Evolutionary conservation across 2,329 filamentous ascomycete genomes (phyloP).

Genomic region (Fusarium irregulare): DNA sequence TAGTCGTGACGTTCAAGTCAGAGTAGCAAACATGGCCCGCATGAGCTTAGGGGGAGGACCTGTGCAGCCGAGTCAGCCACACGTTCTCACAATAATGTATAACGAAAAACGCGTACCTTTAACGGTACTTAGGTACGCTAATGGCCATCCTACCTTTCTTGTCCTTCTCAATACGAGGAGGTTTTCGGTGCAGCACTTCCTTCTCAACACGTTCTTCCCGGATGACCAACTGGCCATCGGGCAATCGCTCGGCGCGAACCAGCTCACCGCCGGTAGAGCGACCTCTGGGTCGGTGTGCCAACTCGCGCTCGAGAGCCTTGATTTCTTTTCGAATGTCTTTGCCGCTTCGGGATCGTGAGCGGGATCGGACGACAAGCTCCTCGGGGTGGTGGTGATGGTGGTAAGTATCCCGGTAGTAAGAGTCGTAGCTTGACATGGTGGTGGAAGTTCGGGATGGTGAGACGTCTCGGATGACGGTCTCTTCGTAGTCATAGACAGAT

Average conservation of each 20-base stretch:
- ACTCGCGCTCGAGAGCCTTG: slow-evolving; percentile 69
- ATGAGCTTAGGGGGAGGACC: slow-evolving; percentile 72
- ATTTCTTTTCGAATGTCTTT: slow-evolving; percentile 80
- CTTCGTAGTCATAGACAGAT: slow-evolving; percentile 56
- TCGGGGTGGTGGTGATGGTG: slow-evolving; percentile 47
- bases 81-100: slow-evolving; percentile 30
- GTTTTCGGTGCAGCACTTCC: slow-evolving; percentile 64
- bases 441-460: slow-evolving; percentile 60
- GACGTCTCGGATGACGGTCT: slow-evolving; percentile 60
- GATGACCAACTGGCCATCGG: slow-evolving; percentile 71
- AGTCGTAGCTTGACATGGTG: slow-evolving; percentile 51
- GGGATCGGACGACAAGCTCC: slow-evolving; percentile 57
- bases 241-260: slow-evolving; percentile 66
- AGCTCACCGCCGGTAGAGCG: slow-evolving; percentile 61
- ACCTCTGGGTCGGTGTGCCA: slow-evolving; percentile 52
- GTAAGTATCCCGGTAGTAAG: slow-evolving; percentile 46
- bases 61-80: slow-evolving; percentile 55
- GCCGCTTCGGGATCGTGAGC: slow-evolving; percentile 60
- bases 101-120: slow-evolving; percentile 59
- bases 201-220: slow-evolving; percentile 70
- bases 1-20: slow-evolving; percentile 62
- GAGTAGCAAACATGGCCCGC: slow-evolving; percentile 76
- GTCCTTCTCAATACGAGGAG: slow-evolving; percentile 83
- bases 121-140: slow-evolving; percentile 78
- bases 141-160: slow-evolving; percentile 96